Percentiles rank a stretch among this genome's conserved stretches.
These are phyloP conservation scores for Kappamyces sp. DNA, from an alignment of 192 early-diverging fungal genomes.

Conservation along the genomic window DNA sequence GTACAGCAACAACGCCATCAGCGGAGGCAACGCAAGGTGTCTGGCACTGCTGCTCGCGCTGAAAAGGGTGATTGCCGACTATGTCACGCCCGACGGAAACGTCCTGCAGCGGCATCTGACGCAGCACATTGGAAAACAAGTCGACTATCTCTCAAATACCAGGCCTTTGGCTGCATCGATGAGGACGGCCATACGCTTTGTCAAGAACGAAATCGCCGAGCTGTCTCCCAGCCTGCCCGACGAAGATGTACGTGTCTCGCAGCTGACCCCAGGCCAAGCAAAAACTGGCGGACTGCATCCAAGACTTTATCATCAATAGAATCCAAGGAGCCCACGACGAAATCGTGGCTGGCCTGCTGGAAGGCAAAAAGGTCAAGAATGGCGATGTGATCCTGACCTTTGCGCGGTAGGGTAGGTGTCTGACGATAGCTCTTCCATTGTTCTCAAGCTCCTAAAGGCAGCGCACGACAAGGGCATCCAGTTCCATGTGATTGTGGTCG, in stretches of 20 bases:
- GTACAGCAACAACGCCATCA: conserved; percentile 78
- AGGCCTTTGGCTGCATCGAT: conserved; percentile 89
- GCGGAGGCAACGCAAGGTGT: conserved; percentile 86
- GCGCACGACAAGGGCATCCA: conserved; percentile 66
- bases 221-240: conserved; percentile 76
- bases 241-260: conserved; percentile 62
- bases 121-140: conserved; percentile 78
- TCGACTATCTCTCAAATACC: conserved; percentile 77
- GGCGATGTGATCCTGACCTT: conserved; percentile 90
- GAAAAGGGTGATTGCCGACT: conserved; percentile 83
- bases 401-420: conserved; percentile 36
- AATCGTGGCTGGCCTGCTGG: conserved; percentile 72
- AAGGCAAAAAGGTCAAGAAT: conserved; percentile 72
- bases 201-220: conserved; percentile 81
- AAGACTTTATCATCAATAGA: conserved; percentile 84
- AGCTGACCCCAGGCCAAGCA: conserved; percentile 53
- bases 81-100: conserved; percentile 73
- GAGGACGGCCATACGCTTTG: conserved; percentile 82
- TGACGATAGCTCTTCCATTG: conserved; percentile 71
- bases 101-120: conserved; percentile 76
- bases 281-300: conserved; percentile 65
- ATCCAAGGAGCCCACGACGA: conserved; percentile 75
- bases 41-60: conserved; percentile 84
- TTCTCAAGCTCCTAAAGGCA: conserved; percentile 67
- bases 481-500: conserved; percentile 90